These are phyloP conservation scores for Clarkia xantiana DNA, from an alignment of 345 rosid genomes.

Conservation along the genomic window DNA sequence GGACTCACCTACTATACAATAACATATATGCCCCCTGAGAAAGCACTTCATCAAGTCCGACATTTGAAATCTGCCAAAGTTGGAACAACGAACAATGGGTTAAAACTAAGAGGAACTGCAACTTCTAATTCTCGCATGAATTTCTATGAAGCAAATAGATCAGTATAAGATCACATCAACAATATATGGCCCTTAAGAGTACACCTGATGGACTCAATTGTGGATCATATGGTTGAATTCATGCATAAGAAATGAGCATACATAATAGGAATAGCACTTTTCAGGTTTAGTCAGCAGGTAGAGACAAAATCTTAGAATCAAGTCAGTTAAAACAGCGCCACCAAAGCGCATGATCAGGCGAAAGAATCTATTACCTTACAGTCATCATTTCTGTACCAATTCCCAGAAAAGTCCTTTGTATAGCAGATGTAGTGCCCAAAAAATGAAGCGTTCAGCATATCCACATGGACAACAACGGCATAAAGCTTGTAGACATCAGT, in stretches of 20 bases:
- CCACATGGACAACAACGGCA: slow-evolving; percentile 93
- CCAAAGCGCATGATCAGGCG: not conserved
- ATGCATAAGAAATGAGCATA: not conserved
- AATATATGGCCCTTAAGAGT: too few species aligned
- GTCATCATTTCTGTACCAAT: slow-evolving; percentile 84
- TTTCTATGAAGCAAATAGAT: too few species aligned
- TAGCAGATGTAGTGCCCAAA: slow-evolving; percentile 96
- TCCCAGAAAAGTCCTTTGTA: slow-evolving; percentile 63
- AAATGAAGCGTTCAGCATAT: slow-evolving; percentile 93
- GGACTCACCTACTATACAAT: slow-evolving; percentile 66
- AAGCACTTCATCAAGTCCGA: slow-evolving; percentile 75
- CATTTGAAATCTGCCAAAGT: slow-evolving; percentile 45
- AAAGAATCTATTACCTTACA: slow-evolving; percentile 48
- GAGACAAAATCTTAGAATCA: not conserved
- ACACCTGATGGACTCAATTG: too few species aligned
- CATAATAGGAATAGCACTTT: not conserved
- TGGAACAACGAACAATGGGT: not conserved
- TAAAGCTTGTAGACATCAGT: slow-evolving; percentile 63
- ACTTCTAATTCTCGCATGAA: not conserved
- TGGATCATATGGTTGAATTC: too few species aligned
- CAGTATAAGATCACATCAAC: too few species aligned
- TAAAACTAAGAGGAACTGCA: not conserved
- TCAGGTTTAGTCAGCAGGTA: too few species aligned
- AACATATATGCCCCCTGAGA: slow-evolving; percentile 96
- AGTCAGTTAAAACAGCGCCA: not conserved